Evolutionary conservation across 1,139 yeast species (phyloP), one percentile per base, ranked within the genome.

Genomic region (Saccharomycopsis hybrid): DNA sequence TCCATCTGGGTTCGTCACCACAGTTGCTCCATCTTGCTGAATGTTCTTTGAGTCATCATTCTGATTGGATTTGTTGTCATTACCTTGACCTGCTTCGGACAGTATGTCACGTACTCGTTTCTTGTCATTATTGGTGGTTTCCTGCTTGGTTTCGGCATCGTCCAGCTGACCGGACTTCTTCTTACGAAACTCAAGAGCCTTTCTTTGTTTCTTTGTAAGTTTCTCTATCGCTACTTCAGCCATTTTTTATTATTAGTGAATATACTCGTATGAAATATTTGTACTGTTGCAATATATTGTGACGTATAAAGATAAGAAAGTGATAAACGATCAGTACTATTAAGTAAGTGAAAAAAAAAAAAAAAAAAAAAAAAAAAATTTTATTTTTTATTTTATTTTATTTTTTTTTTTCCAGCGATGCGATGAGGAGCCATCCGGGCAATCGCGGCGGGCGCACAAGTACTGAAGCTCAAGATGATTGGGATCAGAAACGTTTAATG

Each of bases 121-220:
- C 18, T 18, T 18, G 18, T 18, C 18, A 18, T 18, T 18, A 18
- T 18, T 18, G 18, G 18, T 18, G 49, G 63, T 51, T 58, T 55
- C 47, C 57, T 54, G 41, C 56, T 59, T 62, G 44, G 64, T 62
- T 55, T 65, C n/a, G 56, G 41, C 59, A 28, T 59, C 54, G 32
- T 54, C 57, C 56, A 47, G 51, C 55, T 56, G 58, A 54, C 53
- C 63, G 46, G 49, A 55, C 54, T 60, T 65, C 50, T 57, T 72
- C 73, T 58, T 76, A 73, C 80, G 73, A 66, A 85, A 87, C 63
- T 83, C 82, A 50, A 82, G 75, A 4, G 95, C 92, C 66, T 87
- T 86, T 54, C 74, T 72, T 65, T 87, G 87, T 62, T 86, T 86
- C 72, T 87, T 87, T 8, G 92, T 82, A 40, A 86, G 71, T 63